Conservation (phyloP, 345 rosid genomes). For the Pistacia atlantica region DNA sequence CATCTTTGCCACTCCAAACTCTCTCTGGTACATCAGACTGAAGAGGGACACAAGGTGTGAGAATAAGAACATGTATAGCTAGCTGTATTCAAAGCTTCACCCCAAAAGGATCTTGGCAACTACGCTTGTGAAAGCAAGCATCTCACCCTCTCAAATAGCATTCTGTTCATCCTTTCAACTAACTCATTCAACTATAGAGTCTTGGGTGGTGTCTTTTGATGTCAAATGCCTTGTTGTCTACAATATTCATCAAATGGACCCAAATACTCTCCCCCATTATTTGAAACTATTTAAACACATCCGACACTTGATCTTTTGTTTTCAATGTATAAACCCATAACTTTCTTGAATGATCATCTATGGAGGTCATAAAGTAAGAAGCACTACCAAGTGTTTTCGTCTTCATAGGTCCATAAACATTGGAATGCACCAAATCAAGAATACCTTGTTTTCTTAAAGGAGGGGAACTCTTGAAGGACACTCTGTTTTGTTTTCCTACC, state of each 20-base stretch:
- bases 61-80: neutral
- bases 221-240: neutral
- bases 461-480: neutral
- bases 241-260: neutral
- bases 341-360: constrained; percentile 7
- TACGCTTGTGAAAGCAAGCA: neutral
- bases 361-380: constrained; percentile 6
- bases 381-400: neutral
- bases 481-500: neutral
- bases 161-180: neutral
- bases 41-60: neutral
- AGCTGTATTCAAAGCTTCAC: neutral
- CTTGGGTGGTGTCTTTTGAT: neutral
- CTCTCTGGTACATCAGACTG: neutral
- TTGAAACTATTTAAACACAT: neutral
- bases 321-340: neutral
- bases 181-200: neutral
- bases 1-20: neutral
- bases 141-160: neutral
- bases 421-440: neutral
- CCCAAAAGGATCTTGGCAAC: neutral
- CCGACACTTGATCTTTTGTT: neutral
- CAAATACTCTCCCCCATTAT: neutral
- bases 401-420: neutral
- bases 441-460: neutral